Base-by-base conservation (phyloP, 257 asterid genomes). In the Capsicum rhomboideum region DNA sequence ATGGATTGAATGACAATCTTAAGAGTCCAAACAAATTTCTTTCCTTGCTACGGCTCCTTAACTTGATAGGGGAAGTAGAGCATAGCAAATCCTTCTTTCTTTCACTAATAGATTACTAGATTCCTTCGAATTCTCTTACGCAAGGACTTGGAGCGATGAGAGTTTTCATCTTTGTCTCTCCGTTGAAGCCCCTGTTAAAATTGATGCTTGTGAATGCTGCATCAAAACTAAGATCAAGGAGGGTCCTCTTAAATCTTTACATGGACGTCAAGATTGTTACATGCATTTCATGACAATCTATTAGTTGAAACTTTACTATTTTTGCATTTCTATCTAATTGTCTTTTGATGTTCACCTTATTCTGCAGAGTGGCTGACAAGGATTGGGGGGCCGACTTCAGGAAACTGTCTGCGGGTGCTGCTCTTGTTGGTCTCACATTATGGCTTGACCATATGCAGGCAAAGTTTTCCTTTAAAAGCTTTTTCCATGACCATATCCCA, bases 401-500 rank as follows among this genome's bases (percentile, higher is more conserved):
- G 86, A 94, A 94, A 88, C 82, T 96, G 85, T 96, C 99, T 18
- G 97, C 96, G 28, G 99, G 98, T 66, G 98, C 98, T 88, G 97
- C 98, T 88, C 94, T 96, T 80, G 98, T 93, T 79, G 99, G 94
- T 55, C 90, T 96, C 34, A 96, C 98, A 86, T 86, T 96, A 85
- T 96, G 99, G 99, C 98, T 96, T 78, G 99, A 96, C 90, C 97
- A 86, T 90, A 94, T 96, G 99, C 99, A 94, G 99, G 99, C 88
- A 87, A 84, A 67, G 69, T 83, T 82, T 85, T 49, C 59, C 82
- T 75, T 82, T 56, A 13, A 63, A 55, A 46, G 34, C 58, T 50
- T n/a, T 3, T 29, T 68, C 78, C 55, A 80, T 79, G 79, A 85
- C 56, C 14, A 61, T 78, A 81, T 54, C 52, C 67, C 61, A 37